phyloP scores from a whole-genome alignment of 2,329 filamentous ascomycete genomes.

The Colletotrichum lentis region DNA sequence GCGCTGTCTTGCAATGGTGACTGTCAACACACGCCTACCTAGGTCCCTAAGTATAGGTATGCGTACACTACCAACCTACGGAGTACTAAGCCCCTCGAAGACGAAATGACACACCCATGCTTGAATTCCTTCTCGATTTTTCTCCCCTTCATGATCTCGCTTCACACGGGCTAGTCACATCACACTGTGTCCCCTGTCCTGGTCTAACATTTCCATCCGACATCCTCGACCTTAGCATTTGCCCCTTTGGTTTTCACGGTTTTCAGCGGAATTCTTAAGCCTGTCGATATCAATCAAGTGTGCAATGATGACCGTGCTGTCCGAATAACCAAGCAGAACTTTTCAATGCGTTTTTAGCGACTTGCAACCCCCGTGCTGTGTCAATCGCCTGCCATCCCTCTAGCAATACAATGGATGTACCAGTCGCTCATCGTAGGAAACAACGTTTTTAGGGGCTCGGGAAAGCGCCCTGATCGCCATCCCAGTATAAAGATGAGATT shows the following conservation, averaged over 20 bases:
- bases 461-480: not conserved
- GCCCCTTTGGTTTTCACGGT: not conserved
- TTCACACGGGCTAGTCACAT: not conserved
- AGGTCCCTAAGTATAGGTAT: too few relatives aligned
- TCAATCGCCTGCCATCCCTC: not conserved
- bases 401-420: not conserved
- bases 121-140: slow-evolving; percentile 28
- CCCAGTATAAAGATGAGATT: slow-evolving; percentile 8
- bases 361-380: too few relatives aligned
- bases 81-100: too few relatives aligned
- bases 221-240: not conserved
- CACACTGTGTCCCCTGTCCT: slow-evolving; percentile 18
- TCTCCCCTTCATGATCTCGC: slow-evolving; percentile 22
- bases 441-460: not conserved
- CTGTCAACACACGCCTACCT: too few relatives aligned
- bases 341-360: too few relatives aligned
- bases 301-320: not conserved
- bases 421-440: not conserved
- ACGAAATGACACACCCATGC: slow-evolving; percentile 31
- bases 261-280: slow-evolving; percentile 12
- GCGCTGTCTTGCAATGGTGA: not conserved
- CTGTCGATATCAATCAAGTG: slow-evolving; percentile 18
- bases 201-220: not conserved
- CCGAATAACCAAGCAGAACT: not conserved
- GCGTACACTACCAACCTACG: not conserved